phyloP scores from a whole-genome alignment of 352 stramenopile species.

The Phytophthora sp. region DNA sequence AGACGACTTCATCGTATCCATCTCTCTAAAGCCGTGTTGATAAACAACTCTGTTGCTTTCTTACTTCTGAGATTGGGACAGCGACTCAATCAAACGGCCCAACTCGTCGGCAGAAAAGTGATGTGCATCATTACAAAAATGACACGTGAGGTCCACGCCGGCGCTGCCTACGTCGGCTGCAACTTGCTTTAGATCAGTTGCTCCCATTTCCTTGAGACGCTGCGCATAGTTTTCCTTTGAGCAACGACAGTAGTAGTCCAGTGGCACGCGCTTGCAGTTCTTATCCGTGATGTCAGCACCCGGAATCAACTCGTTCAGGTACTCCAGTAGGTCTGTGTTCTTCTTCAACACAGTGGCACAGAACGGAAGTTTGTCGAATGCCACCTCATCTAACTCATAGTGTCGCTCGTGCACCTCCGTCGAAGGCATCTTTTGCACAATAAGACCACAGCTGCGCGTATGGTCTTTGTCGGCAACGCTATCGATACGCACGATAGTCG shows the following conservation, averaged over 20 bases:
- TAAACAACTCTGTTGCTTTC: conserved; percentile 31
- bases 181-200: conserved; percentile 55
- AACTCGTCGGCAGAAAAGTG: conserved; percentile 64
- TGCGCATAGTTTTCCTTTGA: conserved; percentile 72
- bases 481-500: conserved; percentile 82
- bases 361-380: conserved; percentile 60
- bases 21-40: conserved; percentile 33
- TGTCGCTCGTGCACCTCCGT: conserved; percentile 52
- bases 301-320: conserved; percentile 80
- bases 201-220: conserved; percentile 59
- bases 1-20: conserved; percentile 32
- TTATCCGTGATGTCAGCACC: conserved; percentile 64
- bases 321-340: conserved; percentile 66
- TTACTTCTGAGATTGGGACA: conserved; percentile 26
- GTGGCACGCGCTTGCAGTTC: conserved; percentile 60
- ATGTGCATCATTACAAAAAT: conserved; percentile 88
- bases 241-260: conserved; percentile 88
- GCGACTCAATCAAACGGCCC: conserved; percentile 39
- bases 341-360: conserved; percentile 52
- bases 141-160: conserved; percentile 77
- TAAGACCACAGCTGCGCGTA: conserved; percentile 71
- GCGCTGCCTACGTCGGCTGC: conserved; percentile 52
- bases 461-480: conserved; percentile 55
- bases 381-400: conserved; percentile 74
- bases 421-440: conserved; percentile 84